Evolutionary conservation across 2,329 filamentous ascomycete species (phyloP), one percentile per base, ranked within the genome.

Genomic region (Colletotrichum truncatum): DNA sequence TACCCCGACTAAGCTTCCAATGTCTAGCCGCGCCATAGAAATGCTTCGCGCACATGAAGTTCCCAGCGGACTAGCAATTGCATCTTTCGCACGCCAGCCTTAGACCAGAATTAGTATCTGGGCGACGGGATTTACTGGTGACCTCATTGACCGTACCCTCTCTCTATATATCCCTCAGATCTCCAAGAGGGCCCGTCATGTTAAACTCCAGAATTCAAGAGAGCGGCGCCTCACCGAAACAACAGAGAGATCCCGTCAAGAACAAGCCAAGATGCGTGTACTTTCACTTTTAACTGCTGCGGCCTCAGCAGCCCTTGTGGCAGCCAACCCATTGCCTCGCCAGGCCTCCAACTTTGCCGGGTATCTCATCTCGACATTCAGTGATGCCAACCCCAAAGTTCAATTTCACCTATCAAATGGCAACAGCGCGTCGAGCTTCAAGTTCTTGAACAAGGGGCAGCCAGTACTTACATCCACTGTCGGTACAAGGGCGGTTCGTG

Each of bases 341-440:
- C 58, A 62, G 30, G 45, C 61, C 8, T 66, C 69, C n/a, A 64
- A 54, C 14, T 74, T 72, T 16, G 75, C 72, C 5, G 77, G 76
- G 25, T 78, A 78, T 16, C 72, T 78, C 7, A 70, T 78, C 41
- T 78, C 77, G 23, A 78, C 76, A 1, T 78, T 78, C 43, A 73
- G 69, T 36, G 76, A 78, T 48, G 71, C 70, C 2, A 70, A 57
- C 8, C 77, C 75, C 1, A 68, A 73, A 45, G 70, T 78, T 6
- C 75, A 77, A 25, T 74, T 73, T 63, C 69, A 78, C 38, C 71
- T 78, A 1, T 78, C 77, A 4, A 62, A 77, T 1, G 74, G 73
- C 1, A 73, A 74, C 28, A 74, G 68, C 32, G 70, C 76, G 1
- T 71, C 70, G 2, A 76, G 68, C 62, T 78, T 76, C 64, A 70